Percentiles rank a stretch among this genome's conserved stretches.
Evolutionary conservation across 2,329 filamentous ascomycete species (phyloP).

Genomic region (Stachybotrys elegans): DNA sequence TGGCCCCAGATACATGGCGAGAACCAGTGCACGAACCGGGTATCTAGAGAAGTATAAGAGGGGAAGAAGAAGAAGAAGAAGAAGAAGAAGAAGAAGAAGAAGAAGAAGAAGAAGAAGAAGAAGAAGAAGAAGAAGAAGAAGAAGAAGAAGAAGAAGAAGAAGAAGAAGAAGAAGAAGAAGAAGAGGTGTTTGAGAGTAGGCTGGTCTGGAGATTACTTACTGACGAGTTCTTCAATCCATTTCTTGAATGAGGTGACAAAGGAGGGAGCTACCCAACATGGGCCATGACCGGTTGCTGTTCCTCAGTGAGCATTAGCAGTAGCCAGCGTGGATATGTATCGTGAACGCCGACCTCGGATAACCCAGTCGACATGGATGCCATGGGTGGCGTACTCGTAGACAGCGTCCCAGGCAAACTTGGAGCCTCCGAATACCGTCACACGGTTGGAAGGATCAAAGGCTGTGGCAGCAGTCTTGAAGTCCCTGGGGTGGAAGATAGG

Average conservation of each 20-base stretch:
- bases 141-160: too few species aligned
- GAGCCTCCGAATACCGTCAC: constrained; percentile 11
- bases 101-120: too few species aligned
- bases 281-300: neutral
- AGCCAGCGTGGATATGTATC: too few species aligned
- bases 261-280: constrained; percentile 3
- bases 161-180: too few species aligned
- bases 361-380: constrained; percentile 13
- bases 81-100: too few species aligned
- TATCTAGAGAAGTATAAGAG: too few species aligned
- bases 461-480: neutral
- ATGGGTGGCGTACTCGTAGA: constrained; percentile 7
- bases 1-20: constrained; percentile 69
- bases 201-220: neutral
- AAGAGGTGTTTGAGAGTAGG: neutral
- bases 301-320: too few species aligned
- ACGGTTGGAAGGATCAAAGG: neutral
- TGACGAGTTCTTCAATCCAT: constrained; percentile 3
- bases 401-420: constrained; percentile 14
- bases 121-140: too few species aligned
- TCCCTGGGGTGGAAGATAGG: neutral
- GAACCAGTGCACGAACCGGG: constrained; percentile 48
- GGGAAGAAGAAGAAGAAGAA: too few species aligned
- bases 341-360: constrained; percentile 8
- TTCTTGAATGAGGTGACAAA: neutral